Base-by-base conservation (phyloP, 2,329 filamentous ascomycete genomes). In the Neurospora crassa region DNA sequence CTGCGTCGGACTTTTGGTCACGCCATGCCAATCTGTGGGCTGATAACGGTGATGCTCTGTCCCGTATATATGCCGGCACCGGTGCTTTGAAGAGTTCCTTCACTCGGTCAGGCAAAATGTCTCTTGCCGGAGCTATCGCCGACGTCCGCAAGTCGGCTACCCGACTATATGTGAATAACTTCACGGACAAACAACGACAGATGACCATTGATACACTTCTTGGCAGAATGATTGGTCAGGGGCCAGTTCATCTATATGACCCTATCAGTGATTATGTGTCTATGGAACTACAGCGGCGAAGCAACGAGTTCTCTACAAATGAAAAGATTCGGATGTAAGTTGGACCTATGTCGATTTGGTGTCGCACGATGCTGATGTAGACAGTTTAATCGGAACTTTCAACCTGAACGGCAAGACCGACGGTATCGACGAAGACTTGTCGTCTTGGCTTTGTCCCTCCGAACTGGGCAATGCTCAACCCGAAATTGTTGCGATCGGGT, bases 151-250 rank as follows among this genome's bases (percentile, higher is more conserved):
- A 99, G 81, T 97, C 93, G 75, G 94, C 95, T 0, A 96, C 96
- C 69, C 88, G 96, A 72, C 88, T 97, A 74, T 98, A 97, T 79
- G 95, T 97, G 82, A 99, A 99, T 82, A 98, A 97, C 78, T 98
- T 99, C 79, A 89, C 94, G 10, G 96, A 99, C 79, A 97, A 97
- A 75, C 92, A 91, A 29, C 87, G 94, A 67, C 96, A 99, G 79
- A 94, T 93, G 76, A 97, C 93, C 0, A 98, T 99, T 75, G 96
- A 99, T 80, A 90, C 97, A 82, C 86, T 99, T 6, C 85, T 99
- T 5, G 95, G 95, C 2, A 88, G 94, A 70, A 82, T 97, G 53
- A 91, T 97, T 72, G 92, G 93, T 37, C 95, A 98, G 79, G 83
- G 86, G 1, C 90, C 93, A 1, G 95, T 98, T 4, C 89, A 94